Evolutionary conservation across 2,329 filamentous ascomycete species (phyloP).

Genomic region (Ambrosiella beaveri): DNA sequence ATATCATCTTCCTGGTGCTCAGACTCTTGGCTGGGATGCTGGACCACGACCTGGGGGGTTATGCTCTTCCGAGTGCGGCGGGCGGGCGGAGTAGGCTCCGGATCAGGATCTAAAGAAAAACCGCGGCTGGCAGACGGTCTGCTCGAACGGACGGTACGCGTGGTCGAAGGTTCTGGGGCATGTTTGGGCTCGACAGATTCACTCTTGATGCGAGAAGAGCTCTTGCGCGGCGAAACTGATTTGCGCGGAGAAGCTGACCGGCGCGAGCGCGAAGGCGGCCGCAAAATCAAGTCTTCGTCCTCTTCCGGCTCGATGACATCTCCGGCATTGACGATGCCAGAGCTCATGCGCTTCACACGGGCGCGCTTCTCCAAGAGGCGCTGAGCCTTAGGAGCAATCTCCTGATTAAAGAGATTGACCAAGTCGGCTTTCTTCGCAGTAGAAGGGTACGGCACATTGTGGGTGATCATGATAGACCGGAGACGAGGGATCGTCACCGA

Average conservation of each 20-base stretch:
- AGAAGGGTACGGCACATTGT: conserved; percentile 71
- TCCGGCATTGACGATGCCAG: conserved; percentile 56
- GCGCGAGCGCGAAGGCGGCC: conserved; percentile 28
- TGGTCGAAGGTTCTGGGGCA: conserved; percentile 1
- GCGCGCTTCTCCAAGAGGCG: conserved; percentile 60
- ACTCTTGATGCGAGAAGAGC: conserved; percentile 30
- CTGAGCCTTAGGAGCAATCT: conserved; percentile 61
- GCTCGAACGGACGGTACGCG: conserved; percentile 3
- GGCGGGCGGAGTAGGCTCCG: conserved; percentile 19
- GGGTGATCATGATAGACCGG: conserved; percentile 76
- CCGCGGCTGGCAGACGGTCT: conserved; percentile 10
- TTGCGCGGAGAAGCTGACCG: conserved; percentile 40
- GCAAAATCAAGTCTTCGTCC: conserved; percentile 36
- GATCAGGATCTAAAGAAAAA: conserved; percentile 31
- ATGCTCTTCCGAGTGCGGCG: conserved; percentile 9
- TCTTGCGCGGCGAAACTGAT: conserved; percentile 16
- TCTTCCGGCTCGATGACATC: conserved; percentile 35
- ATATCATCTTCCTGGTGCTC: conserved; percentile 12
- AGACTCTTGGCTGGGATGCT: conserved; percentile 6
- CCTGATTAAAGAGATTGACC: conserved; percentile 62
- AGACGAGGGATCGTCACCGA: conserved; percentile 74
- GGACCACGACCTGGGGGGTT: conserved; percentile 10
- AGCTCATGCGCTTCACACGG: conserved; percentile 68
- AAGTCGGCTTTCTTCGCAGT: conserved; percentile 86
- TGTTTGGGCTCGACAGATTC: conserved; percentile 18